phyloP scores from a whole-genome alignment of 2,329 filamentous ascomycete genomes.

The Sporothrix mexicana region DNA sequence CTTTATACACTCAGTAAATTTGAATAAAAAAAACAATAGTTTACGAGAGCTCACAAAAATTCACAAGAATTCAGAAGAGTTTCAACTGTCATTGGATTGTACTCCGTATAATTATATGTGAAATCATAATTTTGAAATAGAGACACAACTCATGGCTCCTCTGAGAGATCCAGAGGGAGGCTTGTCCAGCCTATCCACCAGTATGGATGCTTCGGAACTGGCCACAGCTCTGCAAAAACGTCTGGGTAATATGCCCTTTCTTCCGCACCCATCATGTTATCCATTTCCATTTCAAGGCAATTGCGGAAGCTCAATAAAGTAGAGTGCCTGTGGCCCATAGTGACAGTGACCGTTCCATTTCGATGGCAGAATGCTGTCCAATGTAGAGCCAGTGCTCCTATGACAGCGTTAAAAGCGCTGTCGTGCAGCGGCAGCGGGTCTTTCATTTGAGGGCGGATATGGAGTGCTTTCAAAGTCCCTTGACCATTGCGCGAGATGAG shows the following conservation, averaged over 20 bases:
- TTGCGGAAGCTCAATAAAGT: too few relatives aligned
- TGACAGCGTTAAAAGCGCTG: not conserved
- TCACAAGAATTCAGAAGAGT: too few relatives aligned
- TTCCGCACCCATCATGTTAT: not conserved
- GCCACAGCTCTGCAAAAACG: slow-evolving; percentile 1
- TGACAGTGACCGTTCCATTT: too few relatives aligned
- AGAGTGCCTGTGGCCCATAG: too few relatives aligned
- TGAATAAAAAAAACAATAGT: too few relatives aligned
- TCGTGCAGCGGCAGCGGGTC: not conserved
- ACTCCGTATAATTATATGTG: too few relatives aligned
- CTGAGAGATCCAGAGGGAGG: not conserved
- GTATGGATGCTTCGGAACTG: not conserved
- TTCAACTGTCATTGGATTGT: too few relatives aligned
- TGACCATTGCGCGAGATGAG: not conserved
- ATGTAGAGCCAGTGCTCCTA: not conserved
- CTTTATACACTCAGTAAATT: too few relatives aligned
- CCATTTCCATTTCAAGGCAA: not conserved
- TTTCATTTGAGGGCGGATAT: not conserved
- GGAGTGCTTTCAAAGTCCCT: not conserved
- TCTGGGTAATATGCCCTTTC: not conserved
- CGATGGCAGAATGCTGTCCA: not conserved
- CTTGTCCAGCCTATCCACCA: not conserved
- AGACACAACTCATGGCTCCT: too few relatives aligned
- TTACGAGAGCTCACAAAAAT: too few relatives aligned
- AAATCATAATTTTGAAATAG: too few relatives aligned